Percentiles rank a stretch among this genome's conserved stretches.
phyloP scores from a whole-genome alignment of 2,329 filamentous ascomycete genomes.

The Stromatinia cepivora region DNA sequence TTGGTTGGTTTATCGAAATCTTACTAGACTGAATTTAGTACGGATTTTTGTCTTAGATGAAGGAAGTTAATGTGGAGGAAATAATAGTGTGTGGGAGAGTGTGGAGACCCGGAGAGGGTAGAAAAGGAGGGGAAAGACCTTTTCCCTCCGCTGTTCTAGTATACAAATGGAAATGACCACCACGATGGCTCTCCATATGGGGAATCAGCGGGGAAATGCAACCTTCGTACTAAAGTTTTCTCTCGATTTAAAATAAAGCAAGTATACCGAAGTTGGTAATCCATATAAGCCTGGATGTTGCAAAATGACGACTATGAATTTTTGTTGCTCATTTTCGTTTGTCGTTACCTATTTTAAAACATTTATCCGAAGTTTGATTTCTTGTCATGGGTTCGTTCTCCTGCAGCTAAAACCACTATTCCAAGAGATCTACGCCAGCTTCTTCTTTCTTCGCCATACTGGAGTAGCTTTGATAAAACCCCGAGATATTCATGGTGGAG shows the following conservation, averaged over 20 bases:
- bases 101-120: conserved; percentile 1
- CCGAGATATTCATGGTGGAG: background rate
- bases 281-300: background rate
- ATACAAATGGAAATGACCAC: background rate
- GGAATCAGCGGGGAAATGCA: conserved; percentile 10
- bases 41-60: background rate
- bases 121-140: conserved; percentile 13
- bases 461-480: background rate
- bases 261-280: background rate
- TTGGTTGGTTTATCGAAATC: background rate
- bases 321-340: background rate
- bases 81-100: background rate
- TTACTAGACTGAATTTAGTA: background rate
- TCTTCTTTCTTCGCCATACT: background rate
- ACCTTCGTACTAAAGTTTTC: background rate
- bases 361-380: background rate
- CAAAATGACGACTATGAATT: background rate
- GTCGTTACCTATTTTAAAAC: background rate
- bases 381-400: background rate
- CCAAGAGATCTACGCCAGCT: background rate
- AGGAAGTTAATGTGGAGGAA: background rate
- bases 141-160: conserved; percentile 1
- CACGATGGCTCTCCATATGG: conserved; percentile 12
- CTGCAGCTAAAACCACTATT: background rate
- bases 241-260: background rate